A percentile compares a stretch with the other conserved stretches of the same genome.
These are phyloP conservation scores for Penicillium roqueforti DNA, from an alignment of 495 filamentous ascomycete species.

Conservation along the genomic window DNA sequence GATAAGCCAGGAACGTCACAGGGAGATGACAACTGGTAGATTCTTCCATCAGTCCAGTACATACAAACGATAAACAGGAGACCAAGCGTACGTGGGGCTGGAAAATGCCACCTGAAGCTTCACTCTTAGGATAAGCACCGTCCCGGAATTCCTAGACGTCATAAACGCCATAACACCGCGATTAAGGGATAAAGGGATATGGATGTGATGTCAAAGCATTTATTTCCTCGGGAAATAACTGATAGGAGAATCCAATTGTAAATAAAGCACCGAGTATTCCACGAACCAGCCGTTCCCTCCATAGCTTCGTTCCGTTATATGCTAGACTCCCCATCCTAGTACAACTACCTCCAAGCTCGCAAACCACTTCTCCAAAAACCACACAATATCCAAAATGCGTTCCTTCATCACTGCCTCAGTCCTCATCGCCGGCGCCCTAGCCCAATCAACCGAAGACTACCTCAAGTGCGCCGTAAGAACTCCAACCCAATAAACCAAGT, in stretches of 20 bases:
- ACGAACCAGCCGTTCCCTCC: background rate
- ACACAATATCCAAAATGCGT: conserved; percentile 19
- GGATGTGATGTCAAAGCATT: conserved; percentile 12
- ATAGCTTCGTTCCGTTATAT: background rate
- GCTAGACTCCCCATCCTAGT: background rate
- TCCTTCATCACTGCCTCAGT: conserved; percentile 18
- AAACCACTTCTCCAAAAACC: background rate
- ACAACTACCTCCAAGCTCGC: background rate
- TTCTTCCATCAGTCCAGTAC: conserved; percentile 24
- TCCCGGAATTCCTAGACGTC: conserved; percentile 22
- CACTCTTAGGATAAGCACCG: background rate
- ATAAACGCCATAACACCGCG: conserved; percentile 1
- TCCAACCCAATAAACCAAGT: background rate
- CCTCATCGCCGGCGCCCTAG: conserved; percentile 16
- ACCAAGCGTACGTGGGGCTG: background rate
- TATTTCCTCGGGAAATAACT: conserved; percentile 13
- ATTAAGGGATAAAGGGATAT: conserved; percentile 22
- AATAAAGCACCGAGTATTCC: conserved; percentile 12
- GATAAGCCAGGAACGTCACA: conserved; percentile 4
- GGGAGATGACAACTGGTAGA: conserved; percentile 21
- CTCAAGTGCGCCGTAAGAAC: conserved; percentile 18
- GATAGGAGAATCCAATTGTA: conserved; percentile 3
- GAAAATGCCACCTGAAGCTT: conserved; percentile 21
- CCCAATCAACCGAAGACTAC: conserved; percentile 8
- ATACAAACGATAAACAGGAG: conserved; percentile 16